A percentile compares a stretch with the other conserved stretches of the same genome.
Conservation (phyloP, 2,329 filamentous ascomycete genomes). For the Thelonectria blattea region DNA sequence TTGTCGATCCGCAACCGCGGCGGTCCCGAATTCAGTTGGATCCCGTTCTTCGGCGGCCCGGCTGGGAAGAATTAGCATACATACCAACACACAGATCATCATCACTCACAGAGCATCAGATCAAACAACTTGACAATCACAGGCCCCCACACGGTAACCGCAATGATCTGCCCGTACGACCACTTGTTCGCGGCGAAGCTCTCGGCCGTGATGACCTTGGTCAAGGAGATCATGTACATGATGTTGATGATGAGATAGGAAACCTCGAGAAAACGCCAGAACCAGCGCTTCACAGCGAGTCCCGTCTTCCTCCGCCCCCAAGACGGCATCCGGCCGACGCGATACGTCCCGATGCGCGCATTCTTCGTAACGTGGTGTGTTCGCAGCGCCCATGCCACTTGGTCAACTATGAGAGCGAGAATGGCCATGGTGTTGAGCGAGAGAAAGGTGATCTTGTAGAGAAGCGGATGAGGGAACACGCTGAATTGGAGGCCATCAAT, state of each 20-base stretch:
- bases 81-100: not conserved
- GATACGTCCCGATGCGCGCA: slow-evolving; percentile 41
- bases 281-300: slow-evolving; percentile 38
- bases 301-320: slow-evolving; percentile 39
- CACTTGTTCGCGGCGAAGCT: slow-evolving; percentile 45
- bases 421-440: slow-evolving; percentile 46
- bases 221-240: slow-evolving; percentile 47
- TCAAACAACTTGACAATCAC: slow-evolving; percentile 50
- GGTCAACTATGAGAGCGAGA: slow-evolving; percentile 42
- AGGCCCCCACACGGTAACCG: slow-evolving; percentile 48
- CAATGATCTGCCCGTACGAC: slow-evolving; percentile 49
- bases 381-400: slow-evolving; percentile 46
- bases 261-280: slow-evolving; percentile 46
- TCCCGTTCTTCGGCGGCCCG: slow-evolving; percentile 47
- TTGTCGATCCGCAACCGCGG: slow-evolving; percentile 49
- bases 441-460: slow-evolving; percentile 48
- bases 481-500: slow-evolving; percentile 43
- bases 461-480: slow-evolving; percentile 47
- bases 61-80: slow-evolving; percentile 38
- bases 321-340: slow-evolving; percentile 41
- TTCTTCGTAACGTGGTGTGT: slow-evolving; percentile 43
- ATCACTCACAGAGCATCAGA: slow-evolving; percentile 44
- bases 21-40: slow-evolving; percentile 44
- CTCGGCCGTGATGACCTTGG: slow-evolving; percentile 44
- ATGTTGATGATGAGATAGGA: slow-evolving; percentile 46